Evolutionary conservation across 805 yeast species (phyloP), one percentile per base, ranked within the genome.

Genomic region (Sugiyamaella valdiviana): DNA sequence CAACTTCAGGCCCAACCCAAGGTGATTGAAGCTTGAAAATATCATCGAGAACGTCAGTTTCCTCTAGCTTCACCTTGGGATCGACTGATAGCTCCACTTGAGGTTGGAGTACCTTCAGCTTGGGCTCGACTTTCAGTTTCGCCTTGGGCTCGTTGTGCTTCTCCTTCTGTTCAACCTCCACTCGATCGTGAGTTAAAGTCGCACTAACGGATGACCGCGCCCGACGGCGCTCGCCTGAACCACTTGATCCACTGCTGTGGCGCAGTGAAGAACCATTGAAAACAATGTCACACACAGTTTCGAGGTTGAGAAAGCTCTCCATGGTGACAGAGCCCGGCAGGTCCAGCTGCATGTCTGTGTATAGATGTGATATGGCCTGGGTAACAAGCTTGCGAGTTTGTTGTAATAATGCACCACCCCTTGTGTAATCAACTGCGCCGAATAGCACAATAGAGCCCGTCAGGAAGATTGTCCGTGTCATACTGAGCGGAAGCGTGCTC

Each of bases 401-500:
- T 59, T 79, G 85, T 60, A 82, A 80, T 47, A 88, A 65, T 1
- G 91, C 81, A 0, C 96, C 95, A 36, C 89, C 88, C 61, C 86
- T 79, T 2, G 86, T 80, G 61, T 85, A 87, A 53, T 88, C 96
- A 48, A 89, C 69, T 0, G 88, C 78, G 14, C 95, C 89, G 53
- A 59, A 66, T 21, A 67, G 50, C 22, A 66, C 55, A 26, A 64
- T 48, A 7, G 64, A 45, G 29, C 64, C 58, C 19, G 54, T 46
- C 15, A 53, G 47, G 5, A 62, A 48, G 12, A 55, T 47, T 7
- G 52, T 38, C 36, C 63, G 50, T 1, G 66, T 48, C 35, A 56
- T 55, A 49, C 59, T 60, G 26, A 63, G 36, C 20, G 64, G 62
- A 10, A 67, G 46, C 6, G 67, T 61, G 49, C 64, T 51, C 14